phyloP scores from a whole-genome alignment of 139 green algal genomes.

The Coelastrella sp. region DNA sequence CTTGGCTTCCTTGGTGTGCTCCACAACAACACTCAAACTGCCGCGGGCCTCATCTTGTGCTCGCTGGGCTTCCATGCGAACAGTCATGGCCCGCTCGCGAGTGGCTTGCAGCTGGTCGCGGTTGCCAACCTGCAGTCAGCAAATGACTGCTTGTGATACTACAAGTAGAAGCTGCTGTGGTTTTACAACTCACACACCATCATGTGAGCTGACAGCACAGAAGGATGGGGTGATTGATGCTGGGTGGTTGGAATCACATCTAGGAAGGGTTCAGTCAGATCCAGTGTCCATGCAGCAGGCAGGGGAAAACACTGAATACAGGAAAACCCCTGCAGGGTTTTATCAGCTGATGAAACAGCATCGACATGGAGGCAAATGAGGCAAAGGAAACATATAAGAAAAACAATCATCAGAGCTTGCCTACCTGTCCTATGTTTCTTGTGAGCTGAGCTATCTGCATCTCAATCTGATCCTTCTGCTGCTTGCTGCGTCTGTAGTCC shows the following conservation, averaged over 20 bases:
- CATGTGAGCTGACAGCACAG: neutral
- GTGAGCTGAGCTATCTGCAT: slow-evolving; percentile 13
- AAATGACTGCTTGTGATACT: too few species aligned
- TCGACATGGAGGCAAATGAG: too few species aligned
- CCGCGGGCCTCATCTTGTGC: neutral
- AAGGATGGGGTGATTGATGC: neutral
- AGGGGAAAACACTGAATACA: too few species aligned
- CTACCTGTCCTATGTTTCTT: neutral
- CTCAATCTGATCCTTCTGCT: slow-evolving; percentile 57
- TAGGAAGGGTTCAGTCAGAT: too few species aligned
- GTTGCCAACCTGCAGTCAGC: neutral
- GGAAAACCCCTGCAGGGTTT: too few species aligned
- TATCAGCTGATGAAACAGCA: too few species aligned
- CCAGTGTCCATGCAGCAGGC: too few species aligned
- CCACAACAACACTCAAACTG: slow-evolving; percentile 25
- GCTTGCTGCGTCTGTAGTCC: slow-evolving; percentile 50
- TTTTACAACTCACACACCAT: too few species aligned
- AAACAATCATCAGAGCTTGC: neutral
- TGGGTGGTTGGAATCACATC: too few species aligned
- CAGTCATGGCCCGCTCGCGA: neutral
- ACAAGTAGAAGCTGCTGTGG: too few species aligned
- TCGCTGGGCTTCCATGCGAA: neutral
- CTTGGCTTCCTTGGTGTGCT: slow-evolving; percentile 15
- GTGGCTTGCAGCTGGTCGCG: neutral
- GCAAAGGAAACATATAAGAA: neutral